Percentiles rank a stretch among this genome's conserved stretches.
Evolutionary conservation across 306 rosid genomes (phyloP).

Genomic region (Arachis stenosperma): DNA sequence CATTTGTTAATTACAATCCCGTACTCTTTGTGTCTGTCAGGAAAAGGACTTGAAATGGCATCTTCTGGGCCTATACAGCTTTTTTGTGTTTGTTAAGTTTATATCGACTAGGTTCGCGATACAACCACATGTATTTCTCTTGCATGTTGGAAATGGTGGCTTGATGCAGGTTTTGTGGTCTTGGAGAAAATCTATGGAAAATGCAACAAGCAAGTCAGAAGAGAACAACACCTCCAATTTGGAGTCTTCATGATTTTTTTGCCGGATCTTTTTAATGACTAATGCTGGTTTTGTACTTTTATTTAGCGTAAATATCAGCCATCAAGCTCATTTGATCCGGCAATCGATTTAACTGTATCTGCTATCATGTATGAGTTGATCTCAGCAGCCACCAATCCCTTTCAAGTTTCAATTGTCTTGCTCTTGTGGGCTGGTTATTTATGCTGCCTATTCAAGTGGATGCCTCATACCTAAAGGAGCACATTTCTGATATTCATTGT

Average conservation of each 20-base stretch:
- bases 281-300: slow-evolving; percentile 4
- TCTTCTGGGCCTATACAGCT: slow-evolving; percentile 40
- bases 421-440: slow-evolving; percentile 6
- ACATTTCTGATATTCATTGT: slow-evolving; percentile 3
- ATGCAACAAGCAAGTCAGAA: slow-evolving; percentile 33
- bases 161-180: slow-evolving; percentile 52
- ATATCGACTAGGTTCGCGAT: slow-evolving; percentile 32
- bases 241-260: slow-evolving; percentile 34
- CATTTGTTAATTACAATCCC: slow-evolving; percentile 1
- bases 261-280: not conserved
- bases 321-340: not conserved
- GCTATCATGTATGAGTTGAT: not conserved
- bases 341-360: slow-evolving; percentile 12
- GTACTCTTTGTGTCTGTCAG: slow-evolving; percentile 28
- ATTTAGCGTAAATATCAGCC: slow-evolving; percentile 17
- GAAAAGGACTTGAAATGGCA: slow-evolving; percentile 43
- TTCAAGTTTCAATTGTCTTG: slow-evolving; percentile 21
- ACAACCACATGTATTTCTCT: slow-evolving; percentile 38
- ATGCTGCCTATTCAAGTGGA: slow-evolving; percentile 24
- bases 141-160: slow-evolving; percentile 56
- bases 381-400: not conserved
- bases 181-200: slow-evolving; percentile 46
- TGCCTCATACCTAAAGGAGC: slow-evolving; percentile 25
- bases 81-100: slow-evolving; percentile 48
- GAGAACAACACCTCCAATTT: slow-evolving; percentile 9